phyloP scores from a whole-genome alignment of 73 alveolate species.

The Blepharisma stoltei region DNA sequence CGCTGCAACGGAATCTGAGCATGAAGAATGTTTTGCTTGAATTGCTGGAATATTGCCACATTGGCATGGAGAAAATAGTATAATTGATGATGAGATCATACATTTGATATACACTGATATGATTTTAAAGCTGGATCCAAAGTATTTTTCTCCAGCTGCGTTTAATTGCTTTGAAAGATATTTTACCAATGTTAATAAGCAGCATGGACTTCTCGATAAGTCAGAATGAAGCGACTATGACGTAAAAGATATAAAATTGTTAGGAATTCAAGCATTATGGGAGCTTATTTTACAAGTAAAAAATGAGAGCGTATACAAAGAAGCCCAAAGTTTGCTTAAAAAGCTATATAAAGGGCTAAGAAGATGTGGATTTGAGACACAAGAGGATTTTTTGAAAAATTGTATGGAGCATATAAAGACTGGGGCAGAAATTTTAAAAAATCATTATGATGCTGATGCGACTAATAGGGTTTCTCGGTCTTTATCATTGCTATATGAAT shows the following conservation, averaged over 20 bases:
- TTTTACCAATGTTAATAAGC: conserved; percentile 49
- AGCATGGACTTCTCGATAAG: conserved; percentile 50
- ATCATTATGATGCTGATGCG: conserved; percentile 36
- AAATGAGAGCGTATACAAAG: conserved; percentile 39
- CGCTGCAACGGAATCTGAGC: conserved; percentile 57
- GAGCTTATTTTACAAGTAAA: conserved; percentile 57
- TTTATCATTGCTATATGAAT: conserved; percentile 40
- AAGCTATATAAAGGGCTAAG: conserved; percentile 52
- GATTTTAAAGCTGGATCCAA: conserved; percentile 48
- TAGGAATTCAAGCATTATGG: conserved; percentile 67
- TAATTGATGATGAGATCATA: conserved; percentile 51
- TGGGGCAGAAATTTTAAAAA: conserved; percentile 32
- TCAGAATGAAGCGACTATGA: conserved; percentile 31
- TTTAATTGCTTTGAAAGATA: conserved; percentile 56
- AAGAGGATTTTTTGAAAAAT: conserved; percentile 50
- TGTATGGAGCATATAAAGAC: conserved; percentile 53
- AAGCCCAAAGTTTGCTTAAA: conserved; percentile 47
- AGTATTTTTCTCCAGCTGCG: conserved; percentile 42
- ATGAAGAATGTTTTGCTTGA: conserved; percentile 57
- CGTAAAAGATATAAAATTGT: conserved; percentile 47
- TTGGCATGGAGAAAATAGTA: conserved; percentile 30
- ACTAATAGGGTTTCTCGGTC: conserved; percentile 52
- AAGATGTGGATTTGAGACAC: conserved; percentile 35
- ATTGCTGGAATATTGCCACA: conserved; percentile 30
- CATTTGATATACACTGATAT: conserved; percentile 55